Base-by-base conservation (phyloP, 169 alveolate species). In the Plasmodium berghei region DNA sequence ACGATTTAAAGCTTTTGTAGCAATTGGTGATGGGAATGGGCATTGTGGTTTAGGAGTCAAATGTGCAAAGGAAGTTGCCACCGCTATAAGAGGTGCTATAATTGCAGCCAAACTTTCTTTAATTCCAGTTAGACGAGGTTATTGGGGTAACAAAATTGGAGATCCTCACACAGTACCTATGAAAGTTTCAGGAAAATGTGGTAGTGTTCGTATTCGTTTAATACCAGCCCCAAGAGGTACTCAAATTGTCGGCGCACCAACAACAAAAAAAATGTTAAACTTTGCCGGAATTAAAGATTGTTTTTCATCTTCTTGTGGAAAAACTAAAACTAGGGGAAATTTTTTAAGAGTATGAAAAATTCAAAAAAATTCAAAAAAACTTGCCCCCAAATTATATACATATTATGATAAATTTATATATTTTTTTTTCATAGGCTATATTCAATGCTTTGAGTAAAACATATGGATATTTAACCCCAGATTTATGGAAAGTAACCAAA, bases 141-240 rank as follows among this genome's bases (percentile, higher is more conserved):
- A 98, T 96, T 98, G 99, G 99, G 99, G 99, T 16, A 99, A 98
- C 97, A 98, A 98, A 97, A 98, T 99, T 95, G 99, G 99, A 49
- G 95, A 96, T 89, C 99, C 99, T 62, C 99, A 99, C 95, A 99
- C 99, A 16, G 99, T 99, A 61, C 99, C 99, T 70, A 97, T 97
- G 98, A 99, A 99, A 96, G 99, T 99, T 49, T 96, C 99, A 54
- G 99, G 99, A 63, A 98, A 98, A 96, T 98, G 99, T 94, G 99
- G 99, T 52, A 97, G 99, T 56, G 99, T 99, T 86, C 98, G 99
- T 92, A 98, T 98, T 72, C 99, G 99, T 93, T 97, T 99, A 72
- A 98, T 98, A 70, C 99, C 99, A 56, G 99, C 99, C 58, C 99
- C 99, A 6, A 98, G 99, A 92, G 99, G 99, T 87, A 97, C 99